phyloP scores from a whole-genome alignment of 768 basidiomycete genomes.

The Sistotremastrum suecicum region DNA sequence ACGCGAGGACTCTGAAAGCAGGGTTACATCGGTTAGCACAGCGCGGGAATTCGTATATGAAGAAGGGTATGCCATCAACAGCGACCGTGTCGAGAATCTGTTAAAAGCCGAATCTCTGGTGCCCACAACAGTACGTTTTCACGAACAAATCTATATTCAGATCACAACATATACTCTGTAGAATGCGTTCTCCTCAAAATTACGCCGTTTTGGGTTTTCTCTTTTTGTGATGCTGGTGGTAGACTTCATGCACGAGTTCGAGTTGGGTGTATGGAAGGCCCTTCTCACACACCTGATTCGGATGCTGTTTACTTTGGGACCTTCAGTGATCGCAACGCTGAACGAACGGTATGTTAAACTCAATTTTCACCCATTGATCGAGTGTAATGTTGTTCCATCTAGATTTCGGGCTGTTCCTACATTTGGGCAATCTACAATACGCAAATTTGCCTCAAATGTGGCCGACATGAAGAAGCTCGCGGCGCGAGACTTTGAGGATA shows the following conservation, averaged over 20 bases:
- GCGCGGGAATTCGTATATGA: conserved; percentile 11
- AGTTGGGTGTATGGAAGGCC: conserved; percentile 25
- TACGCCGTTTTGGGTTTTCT: conserved; percentile 12
- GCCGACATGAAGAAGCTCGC: conserved; percentile 4
- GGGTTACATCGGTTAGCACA: too few relatives aligned
- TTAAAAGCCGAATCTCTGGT: conserved; percentile 8
- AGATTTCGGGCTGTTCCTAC: conserved; percentile 8
- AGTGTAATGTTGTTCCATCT: background rate
- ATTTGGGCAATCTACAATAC: conserved; percentile 8
- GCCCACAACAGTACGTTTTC: conserved; percentile 9
- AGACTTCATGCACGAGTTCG: conserved; percentile 28
- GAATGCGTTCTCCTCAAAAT: conserved; percentile 21
- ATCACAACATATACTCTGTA: too few relatives aligned
- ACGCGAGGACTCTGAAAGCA: conserved; percentile 1
- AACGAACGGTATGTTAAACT: too few relatives aligned
- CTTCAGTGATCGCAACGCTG: too few relatives aligned
- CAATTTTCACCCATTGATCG: too few relatives aligned
- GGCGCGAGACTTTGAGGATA: conserved; percentile 4
- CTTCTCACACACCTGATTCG: conserved; percentile 24
- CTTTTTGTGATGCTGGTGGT: conserved; percentile 16
- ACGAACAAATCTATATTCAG: too few relatives aligned
- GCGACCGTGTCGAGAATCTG: conserved; percentile 4
- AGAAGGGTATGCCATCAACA: conserved; percentile 4
- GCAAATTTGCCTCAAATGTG: conserved; percentile 4
- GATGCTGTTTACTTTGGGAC: conserved; percentile 15